Evolutionary conservation across 176 grass and related monocot species (phyloP), one percentile per base, ranked within the genome.

Genomic region (Chrysopogon serrulatus): DNA sequence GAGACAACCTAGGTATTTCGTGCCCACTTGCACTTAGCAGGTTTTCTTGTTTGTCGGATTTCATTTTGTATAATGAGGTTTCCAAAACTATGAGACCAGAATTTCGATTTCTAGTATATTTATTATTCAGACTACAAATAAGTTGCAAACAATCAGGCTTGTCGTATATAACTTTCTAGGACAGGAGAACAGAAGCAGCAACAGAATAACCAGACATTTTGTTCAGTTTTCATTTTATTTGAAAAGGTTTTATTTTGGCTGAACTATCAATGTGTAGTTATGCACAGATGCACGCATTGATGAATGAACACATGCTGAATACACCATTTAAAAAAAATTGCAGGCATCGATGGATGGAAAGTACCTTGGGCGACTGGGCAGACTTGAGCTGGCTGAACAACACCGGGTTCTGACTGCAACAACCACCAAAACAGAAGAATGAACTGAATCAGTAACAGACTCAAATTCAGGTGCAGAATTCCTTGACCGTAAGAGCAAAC

Each of bases 331-430:
- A n/a, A n/a, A n/a, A n/a, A n/a, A n/a, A n/a, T n/a, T n/a, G n/a
- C n/a, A 41, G 44, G 17, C 2, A 61, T 61, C 45, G 80, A 57
- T 26, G 18, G 44, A 47, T 83, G 68, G 15, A n/a, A 65, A 68
- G 6, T 84, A 89, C 87, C 82, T 84, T 84, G 1, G 81, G 81
- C 17, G 59, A 48, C 68, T 88, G 87, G 0, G 49, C 28, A 13
- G 39, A 13, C 68, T 68, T 88, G 32, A 88, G 81, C 7, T 28
- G 45, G 12, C 53, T 68, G 42, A 88, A 84, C 68, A 84, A 45
- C 59, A 13, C 56, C 0, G 56, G 59, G 15, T 84, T 74, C 47
- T 74, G 51, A 6, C 87, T 84, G 81, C 24, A 84, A 13, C 36
- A 41, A 8, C 60, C 36, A 23, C 13, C 6, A 68, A 51, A 36